These are phyloP conservation scores for Kodamaea neixiangensis DNA, from an alignment of 805 yeast genomes.

Conservation along the genomic window DNA sequence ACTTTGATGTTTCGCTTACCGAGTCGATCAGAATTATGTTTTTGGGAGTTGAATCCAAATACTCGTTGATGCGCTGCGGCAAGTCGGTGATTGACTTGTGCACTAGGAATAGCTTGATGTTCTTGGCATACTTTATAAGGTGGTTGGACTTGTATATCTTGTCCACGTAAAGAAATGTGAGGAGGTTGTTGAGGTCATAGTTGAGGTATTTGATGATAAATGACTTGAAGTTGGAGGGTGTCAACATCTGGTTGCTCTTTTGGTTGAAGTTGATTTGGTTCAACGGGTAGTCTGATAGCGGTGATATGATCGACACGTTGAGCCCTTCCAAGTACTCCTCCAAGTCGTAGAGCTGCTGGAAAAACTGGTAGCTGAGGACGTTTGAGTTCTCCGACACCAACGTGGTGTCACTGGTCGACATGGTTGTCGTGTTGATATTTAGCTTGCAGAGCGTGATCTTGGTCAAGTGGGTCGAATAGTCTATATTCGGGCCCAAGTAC, in stretches of 20 bases:
- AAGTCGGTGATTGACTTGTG: slow-evolving; percentile 13
- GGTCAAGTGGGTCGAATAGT: slow-evolving; percentile 3
- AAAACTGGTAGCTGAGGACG: slow-evolving; percentile 15
- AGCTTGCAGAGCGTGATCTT: slow-evolving; percentile 12
- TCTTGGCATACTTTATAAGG: slow-evolving; percentile 27
- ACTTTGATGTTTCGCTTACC: slow-evolving; percentile 11
- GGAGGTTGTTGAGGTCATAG: slow-evolving; percentile 23
- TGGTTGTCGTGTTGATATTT: not conserved
- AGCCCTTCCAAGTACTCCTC: slow-evolving; percentile 5
- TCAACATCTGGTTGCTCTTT: not conserved
- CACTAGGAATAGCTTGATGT: slow-evolving; percentile 24
- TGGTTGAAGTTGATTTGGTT: slow-evolving; percentile 8
- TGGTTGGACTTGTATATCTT: slow-evolving; percentile 28
- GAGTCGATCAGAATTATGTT: slow-evolving; percentile 7
- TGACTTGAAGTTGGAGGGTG: slow-evolving; percentile 9
- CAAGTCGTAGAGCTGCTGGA: slow-evolving; percentile 14
- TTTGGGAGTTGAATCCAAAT: not conserved
- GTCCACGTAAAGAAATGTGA: slow-evolving; percentile 28
- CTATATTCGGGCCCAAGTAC: not conserved
- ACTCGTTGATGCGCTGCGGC: not conserved
- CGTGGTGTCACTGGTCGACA: not conserved
- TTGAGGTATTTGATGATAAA: slow-evolving; percentile 24
- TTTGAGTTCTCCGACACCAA: slow-evolving; percentile 7
- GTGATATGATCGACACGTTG: slow-evolving; percentile 13
- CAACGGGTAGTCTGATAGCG: slow-evolving; percentile 12